phyloP scores from a whole-genome alignment of 202 grass and related monocot species.

The Hordeum pubiflorum region DNA sequence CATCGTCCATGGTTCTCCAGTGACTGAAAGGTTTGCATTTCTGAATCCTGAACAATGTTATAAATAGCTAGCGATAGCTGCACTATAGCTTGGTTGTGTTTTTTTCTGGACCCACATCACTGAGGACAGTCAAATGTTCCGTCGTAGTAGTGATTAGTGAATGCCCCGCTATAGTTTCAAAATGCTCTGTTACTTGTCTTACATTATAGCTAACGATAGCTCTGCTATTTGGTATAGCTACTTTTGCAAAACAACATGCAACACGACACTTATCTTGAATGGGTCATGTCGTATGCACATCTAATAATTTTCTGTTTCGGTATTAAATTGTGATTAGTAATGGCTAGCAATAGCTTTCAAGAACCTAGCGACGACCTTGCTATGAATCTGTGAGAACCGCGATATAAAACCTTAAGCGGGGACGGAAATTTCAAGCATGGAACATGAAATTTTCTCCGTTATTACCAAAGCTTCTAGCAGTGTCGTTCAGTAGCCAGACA shows the following conservation, averaged over 20 bases:
- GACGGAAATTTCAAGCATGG: neutral
- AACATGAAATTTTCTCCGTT: neutral
- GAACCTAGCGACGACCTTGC: neutral
- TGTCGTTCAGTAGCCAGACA: too few relatives aligned
- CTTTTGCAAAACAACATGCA: neutral
- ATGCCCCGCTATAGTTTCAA: neutral
- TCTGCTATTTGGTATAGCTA: neutral
- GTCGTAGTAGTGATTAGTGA: neutral
- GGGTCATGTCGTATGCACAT: neutral
- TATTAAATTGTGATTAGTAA: neutral
- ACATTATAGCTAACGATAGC: neutral
- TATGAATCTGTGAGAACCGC: neutral
- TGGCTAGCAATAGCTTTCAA: neutral
- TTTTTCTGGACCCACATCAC: too few relatives aligned
- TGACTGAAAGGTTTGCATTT: neutral
- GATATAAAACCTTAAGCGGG: neutral
- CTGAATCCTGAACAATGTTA: neutral
- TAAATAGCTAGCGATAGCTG: neutral
- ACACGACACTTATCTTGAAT: neutral
- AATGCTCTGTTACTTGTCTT: neutral
- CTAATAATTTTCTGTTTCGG: neutral
- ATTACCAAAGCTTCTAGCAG: neutral
- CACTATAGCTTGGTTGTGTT: neutral
- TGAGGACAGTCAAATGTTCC: neutral
- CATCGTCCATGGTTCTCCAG: neutral